These are phyloP conservation scores for Yamadazyma conglobata DNA, from an alignment of 1,139 yeast genomes.

Conservation along the genomic window DNA sequence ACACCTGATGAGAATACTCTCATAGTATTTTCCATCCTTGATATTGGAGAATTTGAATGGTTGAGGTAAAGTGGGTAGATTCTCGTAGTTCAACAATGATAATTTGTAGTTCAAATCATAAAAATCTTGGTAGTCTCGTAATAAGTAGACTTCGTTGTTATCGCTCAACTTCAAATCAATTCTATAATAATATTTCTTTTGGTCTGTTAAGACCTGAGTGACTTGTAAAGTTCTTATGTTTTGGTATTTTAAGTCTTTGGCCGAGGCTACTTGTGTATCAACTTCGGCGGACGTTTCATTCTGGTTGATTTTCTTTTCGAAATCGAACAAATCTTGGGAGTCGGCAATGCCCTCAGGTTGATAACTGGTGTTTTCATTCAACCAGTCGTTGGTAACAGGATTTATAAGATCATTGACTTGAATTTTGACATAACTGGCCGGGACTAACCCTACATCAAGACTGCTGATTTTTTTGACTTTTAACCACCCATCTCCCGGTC, in stretches of 20 bases:
- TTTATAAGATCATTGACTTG: slow-evolving; percentile 38
- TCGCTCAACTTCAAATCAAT: slow-evolving; percentile 35
- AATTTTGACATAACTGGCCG: slow-evolving; percentile 42
- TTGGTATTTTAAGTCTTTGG: slow-evolving; percentile 9
- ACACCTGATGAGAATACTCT: slow-evolving; percentile 25
- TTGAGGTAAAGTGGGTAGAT: slow-evolving; percentile 37
- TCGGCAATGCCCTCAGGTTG: no score
- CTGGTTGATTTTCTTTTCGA: slow-evolving; percentile 9
- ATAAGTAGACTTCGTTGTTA: slow-evolving; percentile 26
- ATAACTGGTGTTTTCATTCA: slow-evolving; percentile 18
- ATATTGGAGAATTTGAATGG: slow-evolving; percentile 23
- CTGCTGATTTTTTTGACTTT: slow-evolving; percentile 37
- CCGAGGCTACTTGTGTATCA: not conserved
- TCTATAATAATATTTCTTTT: slow-evolving; percentile 42
- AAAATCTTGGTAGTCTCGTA: slow-evolving; percentile 44
- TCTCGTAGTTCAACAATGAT: slow-evolving; percentile 13
- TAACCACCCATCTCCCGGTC: slow-evolving; percentile 44
- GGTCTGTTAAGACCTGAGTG: slow-evolving; percentile 31
- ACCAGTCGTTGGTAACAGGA: slow-evolving; percentile 40
- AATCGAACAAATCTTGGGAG: slow-evolving; percentile 15
- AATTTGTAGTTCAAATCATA: slow-evolving; percentile 35
- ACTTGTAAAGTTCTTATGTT: slow-evolving; percentile 32
- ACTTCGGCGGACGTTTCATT: not conserved
- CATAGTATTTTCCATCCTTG: slow-evolving; percentile 18
- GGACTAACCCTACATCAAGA: slow-evolving; percentile 35